Percentiles rank a stretch among this genome's conserved stretches.
Conservation (phyloP, 768 basidiomycete species). For the Steccherinum ochraceum region DNA sequence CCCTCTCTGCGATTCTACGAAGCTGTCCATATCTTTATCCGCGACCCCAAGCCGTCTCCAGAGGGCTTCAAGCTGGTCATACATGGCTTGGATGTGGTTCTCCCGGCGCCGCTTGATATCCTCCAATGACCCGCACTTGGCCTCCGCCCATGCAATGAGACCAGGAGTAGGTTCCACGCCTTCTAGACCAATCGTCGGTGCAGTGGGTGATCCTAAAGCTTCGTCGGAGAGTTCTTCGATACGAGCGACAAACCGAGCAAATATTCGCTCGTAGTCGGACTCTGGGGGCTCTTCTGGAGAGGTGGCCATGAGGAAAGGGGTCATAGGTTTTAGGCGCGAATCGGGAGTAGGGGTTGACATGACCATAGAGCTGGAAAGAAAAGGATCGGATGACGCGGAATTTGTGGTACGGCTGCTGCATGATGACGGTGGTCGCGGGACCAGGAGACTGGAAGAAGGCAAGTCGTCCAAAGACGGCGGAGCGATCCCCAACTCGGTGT, state of each 20-base stretch:
- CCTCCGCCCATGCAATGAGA: constrained; percentile 67
- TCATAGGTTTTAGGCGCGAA: constrained; percentile 15
- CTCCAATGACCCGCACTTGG: constrained; percentile 52
- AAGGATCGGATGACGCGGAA: constrained; percentile 26
- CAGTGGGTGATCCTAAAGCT: constrained; percentile 31
- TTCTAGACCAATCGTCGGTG: constrained; percentile 49
- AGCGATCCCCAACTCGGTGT: constrained; percentile 73
- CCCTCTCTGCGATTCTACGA: constrained; percentile 82
- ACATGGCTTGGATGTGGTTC: constrained; percentile 84
- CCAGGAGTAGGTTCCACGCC: constrained; percentile 73
- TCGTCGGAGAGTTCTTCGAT: constrained; percentile 55
- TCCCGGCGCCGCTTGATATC: constrained; percentile 73
- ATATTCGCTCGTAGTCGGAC: constrained; percentile 48
- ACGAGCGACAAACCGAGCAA: constrained; percentile 56
- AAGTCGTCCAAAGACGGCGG: constrained; percentile 50
- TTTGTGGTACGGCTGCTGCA: too few relatives aligned
- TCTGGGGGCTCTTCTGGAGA: constrained; percentile 22
- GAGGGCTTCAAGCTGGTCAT: constrained; percentile 85
- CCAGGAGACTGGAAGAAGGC: constrained; percentile 21
- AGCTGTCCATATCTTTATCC: constrained; percentile 82
- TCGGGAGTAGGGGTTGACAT: constrained; percentile 32
- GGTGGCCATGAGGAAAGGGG: constrained; percentile 30
- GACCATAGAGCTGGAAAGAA: constrained; percentile 25
- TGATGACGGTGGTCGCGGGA: constrained; percentile 27
- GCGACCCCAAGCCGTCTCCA: constrained; percentile 84